A percentile compares a stretch with the other conserved stretches of the same genome.
phyloP scores from a whole-genome alignment of 2,329 filamentous ascomycete species.

The Parasarocladium wereldwijsianum region DNA sequence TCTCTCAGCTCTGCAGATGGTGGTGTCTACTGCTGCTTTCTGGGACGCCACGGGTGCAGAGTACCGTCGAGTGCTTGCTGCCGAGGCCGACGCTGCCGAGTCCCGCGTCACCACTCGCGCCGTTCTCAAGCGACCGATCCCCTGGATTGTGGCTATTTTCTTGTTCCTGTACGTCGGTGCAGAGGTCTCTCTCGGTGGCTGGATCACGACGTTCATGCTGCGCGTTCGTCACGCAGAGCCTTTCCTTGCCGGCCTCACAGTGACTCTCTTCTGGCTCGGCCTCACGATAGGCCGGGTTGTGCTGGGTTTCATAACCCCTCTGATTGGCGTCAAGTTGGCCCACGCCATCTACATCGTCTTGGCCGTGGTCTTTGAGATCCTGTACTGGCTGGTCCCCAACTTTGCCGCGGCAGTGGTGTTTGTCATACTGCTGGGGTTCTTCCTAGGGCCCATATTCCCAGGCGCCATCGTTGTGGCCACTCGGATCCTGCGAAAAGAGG shows the following conservation, averaged over 20 bases:
- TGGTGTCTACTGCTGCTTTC: constrained; percentile 39
- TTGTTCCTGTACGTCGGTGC: constrained; percentile 66
- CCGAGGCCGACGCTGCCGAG: constrained; percentile 14
- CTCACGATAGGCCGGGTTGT: constrained; percentile 60
- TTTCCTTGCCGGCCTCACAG: constrained; percentile 61
- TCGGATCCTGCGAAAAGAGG: constrained; percentile 50
- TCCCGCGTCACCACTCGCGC: constrained; percentile 28
- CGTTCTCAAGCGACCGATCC: constrained; percentile 36
- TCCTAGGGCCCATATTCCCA: constrained; percentile 65
- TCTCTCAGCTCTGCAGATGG: constrained; percentile 39
- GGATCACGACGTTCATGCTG: constrained; percentile 80
- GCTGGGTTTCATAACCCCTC: constrained; percentile 62
- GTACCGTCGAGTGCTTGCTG: constrained; percentile 26
- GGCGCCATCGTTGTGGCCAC: constrained; percentile 56
- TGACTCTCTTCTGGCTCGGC: constrained; percentile 74
- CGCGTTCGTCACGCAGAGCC: constrained; percentile 51
- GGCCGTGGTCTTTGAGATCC: constrained; percentile 49
- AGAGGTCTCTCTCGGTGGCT: constrained; percentile 61
- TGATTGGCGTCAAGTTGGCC: constrained; percentile 53
- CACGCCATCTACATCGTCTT: constrained; percentile 48
- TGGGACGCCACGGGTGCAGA: constrained; percentile 44
- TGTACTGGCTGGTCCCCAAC: constrained; percentile 71
- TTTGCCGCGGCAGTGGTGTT: constrained; percentile 63
- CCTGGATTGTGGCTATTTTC: constrained; percentile 62
- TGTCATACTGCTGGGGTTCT: constrained; percentile 61